phyloP scores from a whole-genome alignment of 495 filamentous ascomycete species.

The Hypoxylon lenormandii region DNA sequence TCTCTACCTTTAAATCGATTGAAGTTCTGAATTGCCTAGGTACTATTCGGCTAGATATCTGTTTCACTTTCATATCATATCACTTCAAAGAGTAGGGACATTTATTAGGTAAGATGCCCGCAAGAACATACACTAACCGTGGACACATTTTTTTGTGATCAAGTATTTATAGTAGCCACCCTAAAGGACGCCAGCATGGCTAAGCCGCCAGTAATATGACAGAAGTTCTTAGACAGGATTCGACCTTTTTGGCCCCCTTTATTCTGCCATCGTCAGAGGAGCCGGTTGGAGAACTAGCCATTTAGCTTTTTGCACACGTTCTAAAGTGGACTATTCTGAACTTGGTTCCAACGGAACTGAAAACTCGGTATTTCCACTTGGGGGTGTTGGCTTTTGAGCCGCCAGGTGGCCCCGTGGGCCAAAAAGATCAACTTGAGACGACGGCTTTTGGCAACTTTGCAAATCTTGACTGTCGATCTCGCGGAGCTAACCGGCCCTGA shows the following conservation, averaged over 20 bases:
- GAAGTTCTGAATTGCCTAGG: too few species aligned
- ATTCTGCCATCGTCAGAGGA: conserved; percentile 16
- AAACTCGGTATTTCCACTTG: conserved; percentile 33
- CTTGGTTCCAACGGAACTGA: conserved; percentile 28
- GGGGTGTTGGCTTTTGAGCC: conserved; percentile 36
- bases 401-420: conserved; percentile 34
- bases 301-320: neutral
- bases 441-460: conserved; percentile 37
- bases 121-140: neutral
- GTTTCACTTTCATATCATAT: neutral
- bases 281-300: conserved; percentile 11
- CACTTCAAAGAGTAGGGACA: neutral
- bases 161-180: conserved; percentile 46
- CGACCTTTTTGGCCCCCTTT: conserved; percentile 2
- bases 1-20: too few species aligned
- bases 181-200: conserved; percentile 20
- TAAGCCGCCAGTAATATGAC: conserved; percentile 27
- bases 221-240: conserved; percentile 10
- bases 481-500: conserved; percentile 45
- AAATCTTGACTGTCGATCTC: conserved; percentile 44
- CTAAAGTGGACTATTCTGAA: conserved; percentile 24
- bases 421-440: conserved; percentile 46
- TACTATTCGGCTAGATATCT: too few species aligned
- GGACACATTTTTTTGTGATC: neutral
- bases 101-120: conserved; percentile 21